Evolutionary conservation across 257 asterid species (phyloP).

Genomic region (Solanum peruvianum): DNA sequence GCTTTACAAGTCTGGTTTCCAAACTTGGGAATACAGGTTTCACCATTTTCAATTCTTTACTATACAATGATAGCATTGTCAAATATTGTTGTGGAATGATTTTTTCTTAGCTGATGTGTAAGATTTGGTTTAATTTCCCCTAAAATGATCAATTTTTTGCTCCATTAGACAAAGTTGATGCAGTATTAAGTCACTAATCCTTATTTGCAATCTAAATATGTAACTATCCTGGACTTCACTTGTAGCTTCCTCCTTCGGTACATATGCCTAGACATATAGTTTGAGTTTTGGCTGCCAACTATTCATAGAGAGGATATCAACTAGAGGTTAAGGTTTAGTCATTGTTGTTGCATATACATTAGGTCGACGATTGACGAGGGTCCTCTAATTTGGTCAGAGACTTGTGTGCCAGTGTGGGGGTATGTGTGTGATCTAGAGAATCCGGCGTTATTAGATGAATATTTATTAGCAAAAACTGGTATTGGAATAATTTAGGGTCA

Average conservation of each 20-base stretch:
- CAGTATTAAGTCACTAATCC: neutral
- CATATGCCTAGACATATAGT: neutral
- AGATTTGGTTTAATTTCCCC: neutral
- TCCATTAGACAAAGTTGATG: neutral
- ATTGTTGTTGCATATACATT: neutral
- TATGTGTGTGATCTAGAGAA: neutral
- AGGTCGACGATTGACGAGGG: neutral
- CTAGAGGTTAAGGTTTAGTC: neutral
- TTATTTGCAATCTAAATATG: neutral
- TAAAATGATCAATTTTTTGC: neutral
- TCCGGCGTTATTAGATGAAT: neutral
- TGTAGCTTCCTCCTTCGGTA: neutral
- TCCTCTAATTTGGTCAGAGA: neutral
- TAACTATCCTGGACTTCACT: neutral
- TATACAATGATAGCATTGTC: neutral
- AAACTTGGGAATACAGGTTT: slow-evolving; percentile 98
- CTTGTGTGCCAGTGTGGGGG: neutral
- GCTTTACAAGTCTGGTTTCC: slow-evolving; percentile 89
- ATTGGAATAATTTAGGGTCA: neutral
- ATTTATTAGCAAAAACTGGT: neutral
- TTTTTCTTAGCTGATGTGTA: neutral
- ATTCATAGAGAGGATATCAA: neutral
- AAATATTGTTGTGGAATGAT: neutral
- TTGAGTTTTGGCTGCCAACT: neutral
- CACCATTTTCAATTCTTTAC: neutral